Evolutionary conservation across 2,329 filamentous ascomycete species (phyloP).

Genomic region (Ceratocystis harringtonii): DNA sequence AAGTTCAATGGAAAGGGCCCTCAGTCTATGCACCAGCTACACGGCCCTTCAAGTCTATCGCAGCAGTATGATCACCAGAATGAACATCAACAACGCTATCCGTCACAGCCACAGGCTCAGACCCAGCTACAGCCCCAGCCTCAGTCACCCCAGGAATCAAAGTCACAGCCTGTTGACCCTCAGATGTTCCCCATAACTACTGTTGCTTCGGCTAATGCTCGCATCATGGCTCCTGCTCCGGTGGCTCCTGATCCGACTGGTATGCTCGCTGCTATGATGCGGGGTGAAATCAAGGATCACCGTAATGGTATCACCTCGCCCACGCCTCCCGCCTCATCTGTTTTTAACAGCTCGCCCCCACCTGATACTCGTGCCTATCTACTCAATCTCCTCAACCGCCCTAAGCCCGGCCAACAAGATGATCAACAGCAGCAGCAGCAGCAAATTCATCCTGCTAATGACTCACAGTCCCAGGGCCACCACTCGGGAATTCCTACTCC

Average conservation of each 20-base stretch:
- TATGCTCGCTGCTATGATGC: slow-evolving; percentile 45
- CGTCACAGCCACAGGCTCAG: slow-evolving; percentile 21
- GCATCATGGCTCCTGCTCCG: slow-evolving; percentile 43
- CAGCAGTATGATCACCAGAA: slow-evolving; percentile 24
- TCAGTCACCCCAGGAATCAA: slow-evolving; percentile 18
- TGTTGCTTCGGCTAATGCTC: slow-evolving; percentile 23
- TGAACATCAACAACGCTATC: slow-evolving; percentile 19
- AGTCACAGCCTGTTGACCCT: slow-evolving; percentile 21
- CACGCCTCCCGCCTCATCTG: slow-evolving; percentile 24
- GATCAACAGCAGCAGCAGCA: slow-evolving; percentile 23
- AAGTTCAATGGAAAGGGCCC: slow-evolving; percentile 37
- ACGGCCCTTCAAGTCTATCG: slow-evolving; percentile 16
- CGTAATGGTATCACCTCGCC: slow-evolving; percentile 21
- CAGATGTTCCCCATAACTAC: slow-evolving; percentile 22
- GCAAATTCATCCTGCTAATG: slow-evolving; percentile 26
- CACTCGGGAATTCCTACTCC: slow-evolving; percentile 25
- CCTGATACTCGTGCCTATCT: slow-evolving; percentile 72
- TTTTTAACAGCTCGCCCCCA: slow-evolving; percentile 37
- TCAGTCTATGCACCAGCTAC: slow-evolving; percentile 22
- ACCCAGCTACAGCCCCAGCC: slow-evolving; percentile 16
- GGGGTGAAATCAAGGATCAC: slow-evolving; percentile 31
- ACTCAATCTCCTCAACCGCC: slow-evolving; percentile 68
- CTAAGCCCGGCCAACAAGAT: slow-evolving; percentile 50
- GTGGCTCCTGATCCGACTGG: slow-evolving; percentile 41
- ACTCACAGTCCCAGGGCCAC: slow-evolving; percentile 12